Evolutionary conservation across 768 basidiomycete species (phyloP), one percentile per base, ranked within the genome.

Genomic region (Suillus clintonianus): DNA sequence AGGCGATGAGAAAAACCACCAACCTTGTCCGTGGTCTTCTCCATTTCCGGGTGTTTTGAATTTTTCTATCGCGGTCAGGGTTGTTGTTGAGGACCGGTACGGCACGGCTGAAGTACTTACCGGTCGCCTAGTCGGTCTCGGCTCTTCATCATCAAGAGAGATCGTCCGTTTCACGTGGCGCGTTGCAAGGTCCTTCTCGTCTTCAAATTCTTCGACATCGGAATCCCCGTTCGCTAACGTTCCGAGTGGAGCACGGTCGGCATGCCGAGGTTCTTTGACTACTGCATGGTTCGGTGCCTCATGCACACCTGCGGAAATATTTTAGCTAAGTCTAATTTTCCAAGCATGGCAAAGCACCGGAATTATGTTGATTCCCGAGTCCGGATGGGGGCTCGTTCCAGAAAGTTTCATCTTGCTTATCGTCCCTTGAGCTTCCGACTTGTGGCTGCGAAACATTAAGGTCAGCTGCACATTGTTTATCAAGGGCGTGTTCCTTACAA

Each of bases 101-200:
- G 15, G 56, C 9, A 57, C 24, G 37, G 57, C 10, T 17, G 19
- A 57, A 61, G 3, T 37, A 51, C 64, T 65, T 54, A 76, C 74
- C 68, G 58, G 64, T 62, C 74, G 69, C 59, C 74, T 73, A 47
- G 68, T 48, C 22, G 76, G 76, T 22, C 74, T 71, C 15, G 66
- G 45, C 42, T 65, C 76, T 15, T 62, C 64, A 42, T 72, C 69
- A 41, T 57, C 39, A 17, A 30, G 17, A 36, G 59, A 58, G 61
- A 8, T 69, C 65, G 48, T 71, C 71, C 61, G 69, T 53, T 61
- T 57, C 71, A 67, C 65, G 65, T 55, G 45, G 64, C 68, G 7
- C 75, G 67, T 64, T 75, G 71, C 58, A 13, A 47, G 42, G 65
- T 69, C 64, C 6, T 45, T 50, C 37, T 69, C 69, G 30, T 76